Evolutionary conservation across 179 eudicot genomes (phyloP).

Genomic region (Patellifolia procumbens): DNA sequence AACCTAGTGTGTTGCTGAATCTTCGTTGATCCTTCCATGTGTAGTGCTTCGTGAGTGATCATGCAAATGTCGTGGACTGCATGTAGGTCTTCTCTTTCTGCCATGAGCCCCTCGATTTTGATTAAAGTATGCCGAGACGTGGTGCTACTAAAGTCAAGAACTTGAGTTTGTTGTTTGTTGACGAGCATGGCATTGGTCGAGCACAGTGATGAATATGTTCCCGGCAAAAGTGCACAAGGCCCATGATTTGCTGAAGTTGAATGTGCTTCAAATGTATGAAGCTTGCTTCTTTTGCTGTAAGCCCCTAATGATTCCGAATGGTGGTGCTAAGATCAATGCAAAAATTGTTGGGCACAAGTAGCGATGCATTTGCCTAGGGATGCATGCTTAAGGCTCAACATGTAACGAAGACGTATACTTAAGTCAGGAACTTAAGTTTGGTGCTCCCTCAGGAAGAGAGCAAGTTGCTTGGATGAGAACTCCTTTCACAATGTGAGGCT

Average conservation of each 20-base stretch:
- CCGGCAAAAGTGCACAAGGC: too few relatives aligned
- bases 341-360: neutral
- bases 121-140: neutral
- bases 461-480: neutral
- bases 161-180: neutral
- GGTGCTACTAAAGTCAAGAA: too few relatives aligned
- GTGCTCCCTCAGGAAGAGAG: neutral
- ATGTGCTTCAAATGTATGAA: neutral
- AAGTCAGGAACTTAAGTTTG: conserved; percentile 1
- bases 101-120: neutral
- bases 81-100: neutral
- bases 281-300: neutral
- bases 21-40: too few relatives aligned
- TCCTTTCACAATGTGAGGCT: too few relatives aligned
- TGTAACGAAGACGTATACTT: neutral
- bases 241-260: neutral
- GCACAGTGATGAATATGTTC: neutral
- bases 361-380: neutral
- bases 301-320: neutral
- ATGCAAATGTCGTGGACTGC: too few relatives aligned
- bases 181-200: neutral
- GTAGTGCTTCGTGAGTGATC: too few relatives aligned
- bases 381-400: neutral
- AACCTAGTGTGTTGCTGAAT: too few relatives aligned
- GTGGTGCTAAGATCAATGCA: neutral